phyloP scores from a whole-genome alignment of 2,329 filamentous ascomycete species.

The Aschersonia sp. region DNA sequence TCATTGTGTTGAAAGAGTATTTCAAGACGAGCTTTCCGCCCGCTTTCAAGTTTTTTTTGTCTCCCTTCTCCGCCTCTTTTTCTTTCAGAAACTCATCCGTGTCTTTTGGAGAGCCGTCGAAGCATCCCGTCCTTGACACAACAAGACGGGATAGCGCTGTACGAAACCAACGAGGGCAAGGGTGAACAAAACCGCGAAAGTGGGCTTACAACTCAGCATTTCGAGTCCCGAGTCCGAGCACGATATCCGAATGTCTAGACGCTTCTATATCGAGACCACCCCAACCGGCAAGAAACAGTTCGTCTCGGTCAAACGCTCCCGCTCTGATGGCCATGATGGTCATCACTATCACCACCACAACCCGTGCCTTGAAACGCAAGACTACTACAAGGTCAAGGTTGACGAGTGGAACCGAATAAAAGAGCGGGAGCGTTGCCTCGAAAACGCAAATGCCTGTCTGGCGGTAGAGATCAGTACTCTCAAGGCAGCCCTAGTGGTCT shows the following conservation, averaged over 20 bases:
- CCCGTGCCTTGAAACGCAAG: slow-evolving; percentile 8
- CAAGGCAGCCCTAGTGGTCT: slow-evolving; percentile 18
- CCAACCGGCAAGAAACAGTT: slow-evolving; percentile 19
- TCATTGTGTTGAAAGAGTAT: no score
- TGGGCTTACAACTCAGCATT: background rate
- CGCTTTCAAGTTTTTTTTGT: no score
- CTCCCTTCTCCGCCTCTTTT: no score
- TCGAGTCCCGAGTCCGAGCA: background rate
- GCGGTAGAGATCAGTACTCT: slow-evolving; percentile 17
- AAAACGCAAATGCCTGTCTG: slow-evolving; percentile 20
- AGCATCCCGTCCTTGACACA: no score
- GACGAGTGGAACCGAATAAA: slow-evolving; percentile 22
- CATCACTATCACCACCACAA: slow-evolving; percentile 14
- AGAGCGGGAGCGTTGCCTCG: slow-evolving; percentile 19
- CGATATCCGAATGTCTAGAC: slow-evolving; percentile 16
- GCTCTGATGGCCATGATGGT: slow-evolving; percentile 17
- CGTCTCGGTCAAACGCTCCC: slow-evolving; percentile 24
- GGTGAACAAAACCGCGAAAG: background rate
- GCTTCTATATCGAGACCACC: slow-evolving; percentile 20
- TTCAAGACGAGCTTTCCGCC: no score
- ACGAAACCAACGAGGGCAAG: no score
- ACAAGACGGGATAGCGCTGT: no score
- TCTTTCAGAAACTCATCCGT: no score
- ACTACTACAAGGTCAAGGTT: slow-evolving; percentile 19
- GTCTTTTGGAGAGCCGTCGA: no score